Evolutionary conservation across 2,329 filamentous ascomycete genomes (phyloP).

Genomic region (Ceratocystiopsis minuta): DNA sequence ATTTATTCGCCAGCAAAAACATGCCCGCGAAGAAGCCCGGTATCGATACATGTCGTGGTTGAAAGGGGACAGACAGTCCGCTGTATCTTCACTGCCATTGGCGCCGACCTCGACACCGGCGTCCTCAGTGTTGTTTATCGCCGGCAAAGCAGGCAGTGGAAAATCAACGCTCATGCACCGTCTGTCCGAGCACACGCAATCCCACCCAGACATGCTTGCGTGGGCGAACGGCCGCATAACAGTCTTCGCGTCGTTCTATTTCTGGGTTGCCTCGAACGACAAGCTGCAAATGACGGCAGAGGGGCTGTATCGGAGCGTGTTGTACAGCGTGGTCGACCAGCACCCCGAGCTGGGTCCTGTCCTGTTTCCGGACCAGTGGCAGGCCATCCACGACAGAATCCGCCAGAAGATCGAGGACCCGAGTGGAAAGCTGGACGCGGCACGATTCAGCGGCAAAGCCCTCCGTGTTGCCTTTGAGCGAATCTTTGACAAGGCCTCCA

Average conservation of each 20-base stretch:
- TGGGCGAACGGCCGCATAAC: background rate
- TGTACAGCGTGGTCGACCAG: background rate
- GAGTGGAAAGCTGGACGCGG: background rate
- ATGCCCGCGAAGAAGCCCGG: background rate
- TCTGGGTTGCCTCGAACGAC: background rate
- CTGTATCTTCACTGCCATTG: background rate
- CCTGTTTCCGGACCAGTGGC: background rate
- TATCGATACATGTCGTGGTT: background rate
- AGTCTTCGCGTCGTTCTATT: constrained; percentile 1
- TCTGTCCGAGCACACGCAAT: background rate
- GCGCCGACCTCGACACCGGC: background rate
- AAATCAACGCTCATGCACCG: background rate
- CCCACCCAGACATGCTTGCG: background rate
- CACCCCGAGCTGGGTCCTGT: background rate
- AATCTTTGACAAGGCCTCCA: background rate
- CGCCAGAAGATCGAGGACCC: background rate
- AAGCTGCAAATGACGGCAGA: background rate
- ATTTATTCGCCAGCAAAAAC: background rate
- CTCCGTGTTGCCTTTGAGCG: background rate
- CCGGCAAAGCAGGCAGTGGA: constrained; percentile 1
- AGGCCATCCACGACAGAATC: background rate
- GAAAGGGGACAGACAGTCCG: background rate
- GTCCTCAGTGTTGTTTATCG: background rate
- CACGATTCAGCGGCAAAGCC: background rate
- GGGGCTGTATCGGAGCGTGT: background rate